These are phyloP conservation scores for Verticillium zaregamsianum DNA, from an alignment of 2,329 filamentous ascomycete genomes.

Conservation along the genomic window DNA sequence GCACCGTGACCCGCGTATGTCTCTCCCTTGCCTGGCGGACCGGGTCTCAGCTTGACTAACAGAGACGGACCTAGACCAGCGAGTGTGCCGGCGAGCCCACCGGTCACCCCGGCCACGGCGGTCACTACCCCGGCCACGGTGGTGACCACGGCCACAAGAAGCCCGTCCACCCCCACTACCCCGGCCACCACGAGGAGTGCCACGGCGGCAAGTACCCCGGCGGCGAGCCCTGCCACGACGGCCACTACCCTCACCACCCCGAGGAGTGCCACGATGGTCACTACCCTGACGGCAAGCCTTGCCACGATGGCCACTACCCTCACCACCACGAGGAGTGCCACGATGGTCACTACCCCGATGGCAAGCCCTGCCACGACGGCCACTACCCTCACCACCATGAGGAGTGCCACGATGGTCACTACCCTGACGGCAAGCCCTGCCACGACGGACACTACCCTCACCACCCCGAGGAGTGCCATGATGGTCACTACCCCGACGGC, in stretches of 20 bases:
- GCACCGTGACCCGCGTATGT: conserved; percentile 28
- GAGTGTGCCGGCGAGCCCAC: neutral
- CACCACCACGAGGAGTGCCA: neutral
- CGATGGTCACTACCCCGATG: neutral
- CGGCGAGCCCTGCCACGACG: neutral
- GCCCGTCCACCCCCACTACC: neutral
- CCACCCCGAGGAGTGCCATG: too few species aligned
- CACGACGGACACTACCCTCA: too few species aligned
- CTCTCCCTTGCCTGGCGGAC: neutral
- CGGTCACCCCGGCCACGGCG: neutral
- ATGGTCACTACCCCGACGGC: too few species aligned
- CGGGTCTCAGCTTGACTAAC: neutral
- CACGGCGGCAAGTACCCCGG: neutral
- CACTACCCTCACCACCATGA: too few species aligned
- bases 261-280: neutral
- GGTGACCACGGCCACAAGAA: neutral
- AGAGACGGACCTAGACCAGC: neutral
- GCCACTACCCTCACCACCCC: neutral
- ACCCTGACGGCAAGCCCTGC: neutral
- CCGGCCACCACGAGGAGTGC: neutral
- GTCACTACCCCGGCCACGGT: neutral
- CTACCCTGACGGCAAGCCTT: neutral
- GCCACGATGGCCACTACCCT: neutral
- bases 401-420: neutral
- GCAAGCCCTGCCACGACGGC: neutral